Evolutionary conservation across 805 yeast species (phyloP).

Genomic region (Candida berthetii): DNA sequence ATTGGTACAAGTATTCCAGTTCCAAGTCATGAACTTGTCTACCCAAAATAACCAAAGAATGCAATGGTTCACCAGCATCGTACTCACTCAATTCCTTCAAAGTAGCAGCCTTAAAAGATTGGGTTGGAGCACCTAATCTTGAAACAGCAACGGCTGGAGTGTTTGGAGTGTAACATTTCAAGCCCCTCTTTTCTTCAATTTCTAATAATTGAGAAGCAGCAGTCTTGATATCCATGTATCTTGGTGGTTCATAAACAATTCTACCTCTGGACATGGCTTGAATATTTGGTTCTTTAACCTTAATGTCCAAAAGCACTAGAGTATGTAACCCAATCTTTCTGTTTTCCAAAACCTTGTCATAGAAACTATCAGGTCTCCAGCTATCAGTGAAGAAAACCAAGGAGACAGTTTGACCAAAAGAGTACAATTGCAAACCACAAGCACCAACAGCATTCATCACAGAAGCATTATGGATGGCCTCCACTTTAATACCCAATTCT

Average conservation of each 20-base stretch:
- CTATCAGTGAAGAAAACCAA: conserved; percentile 90
- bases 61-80: conserved; percentile 93
- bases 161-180: conserved; percentile 72
- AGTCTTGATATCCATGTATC: conserved; percentile 89
- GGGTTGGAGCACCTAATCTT: conserved; percentile 83
- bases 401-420: conserved; percentile 96
- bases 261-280: conserved; percentile 93
- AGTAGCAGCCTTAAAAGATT: conserved; percentile 80
- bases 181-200: conserved; percentile 72
- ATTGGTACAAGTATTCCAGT: conserved; percentile 75
- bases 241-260: conserved; percentile 90
- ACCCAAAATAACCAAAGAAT: conserved; percentile 85
- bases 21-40: conserved; percentile 93
- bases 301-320: conserved; percentile 79
- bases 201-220: conserved; percentile 87
- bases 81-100: conserved; percentile 69
- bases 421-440: conserved; percentile 91
- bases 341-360: conserved; percentile 83
- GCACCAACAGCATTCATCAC: conserved; percentile 99
- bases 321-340: conserved; percentile 90
- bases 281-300: conserved; percentile 93
- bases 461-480: conserved; percentile 89
- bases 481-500: conserved; percentile 71
- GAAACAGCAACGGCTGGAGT: conserved; percentile 95
- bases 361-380: conserved; percentile 97